phyloP scores from a whole-genome alignment of 768 basidiomycete species.

The Tricholoma terreum region DNA sequence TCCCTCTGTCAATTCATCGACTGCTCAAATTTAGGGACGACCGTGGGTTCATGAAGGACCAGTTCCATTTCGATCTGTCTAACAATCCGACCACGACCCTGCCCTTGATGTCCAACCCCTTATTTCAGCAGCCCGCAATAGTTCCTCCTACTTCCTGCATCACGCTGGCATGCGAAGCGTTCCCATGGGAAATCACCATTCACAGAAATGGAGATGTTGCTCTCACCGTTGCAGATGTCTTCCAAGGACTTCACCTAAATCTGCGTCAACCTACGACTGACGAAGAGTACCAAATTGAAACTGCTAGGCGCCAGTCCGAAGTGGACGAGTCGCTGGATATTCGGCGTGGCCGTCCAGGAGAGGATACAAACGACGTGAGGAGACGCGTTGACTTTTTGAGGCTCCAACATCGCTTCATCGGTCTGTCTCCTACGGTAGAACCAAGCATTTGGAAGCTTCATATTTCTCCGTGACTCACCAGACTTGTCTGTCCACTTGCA shows the following conservation, averaged over 20 bases:
- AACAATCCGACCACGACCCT: conserved; percentile 12
- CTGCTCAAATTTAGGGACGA: conserved; percentile 6
- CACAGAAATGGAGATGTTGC: conserved; percentile 17
- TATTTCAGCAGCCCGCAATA: conserved; percentile 22
- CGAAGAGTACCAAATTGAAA: conserved; percentile 30
- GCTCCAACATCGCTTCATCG: conserved; percentile 33
- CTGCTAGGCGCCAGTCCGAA: conserved; percentile 20
- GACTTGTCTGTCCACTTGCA: too few relatives aligned
- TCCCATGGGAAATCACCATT: conserved; percentile 20
- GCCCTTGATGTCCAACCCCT: conserved; percentile 13
- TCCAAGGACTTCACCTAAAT: conserved; percentile 36
- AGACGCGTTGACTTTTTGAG: conserved; percentile 47
- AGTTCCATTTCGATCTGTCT: conserved; percentile 14
- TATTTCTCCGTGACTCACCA: conserved; percentile 7
- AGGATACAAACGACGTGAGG: conserved; percentile 36
- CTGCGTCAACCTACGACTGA: conserved; percentile 33
- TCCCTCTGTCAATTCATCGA: conserved; percentile 10
- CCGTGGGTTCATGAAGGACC: background rate
- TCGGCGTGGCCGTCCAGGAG: conserved; percentile 25
- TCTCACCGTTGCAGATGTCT: conserved; percentile 37
- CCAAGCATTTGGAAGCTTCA: conserved; percentile 27
- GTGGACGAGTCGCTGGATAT: conserved; percentile 30
- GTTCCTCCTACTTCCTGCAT: conserved; percentile 19
- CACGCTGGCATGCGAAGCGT: conserved; percentile 15
- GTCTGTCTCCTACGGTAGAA: conserved; percentile 24